These are phyloP conservation scores for Haematococcus lacustris DNA, from an alignment of 139 green algal genomes.

Conservation along the genomic window DNA sequence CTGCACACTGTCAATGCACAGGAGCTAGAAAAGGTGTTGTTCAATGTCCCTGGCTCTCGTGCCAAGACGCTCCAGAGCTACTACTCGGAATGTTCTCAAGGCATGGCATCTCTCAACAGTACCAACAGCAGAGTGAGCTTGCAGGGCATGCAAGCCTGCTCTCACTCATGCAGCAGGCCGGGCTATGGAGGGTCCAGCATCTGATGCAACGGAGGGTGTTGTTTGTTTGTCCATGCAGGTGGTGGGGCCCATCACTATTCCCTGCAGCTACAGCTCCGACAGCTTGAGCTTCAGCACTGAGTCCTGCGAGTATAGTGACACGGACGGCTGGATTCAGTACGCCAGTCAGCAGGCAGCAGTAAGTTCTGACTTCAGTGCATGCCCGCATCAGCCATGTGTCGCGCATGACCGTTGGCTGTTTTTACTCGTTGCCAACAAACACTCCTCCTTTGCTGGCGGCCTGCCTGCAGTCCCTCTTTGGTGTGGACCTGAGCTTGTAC, in stretches of 20 bases:
- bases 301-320: not conserved
- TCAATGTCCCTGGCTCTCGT: constrained; percentile 9
- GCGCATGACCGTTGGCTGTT: too few relatives aligned
- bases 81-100: constrained; percentile 26
- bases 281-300: not conserved
- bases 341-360: not conserved
- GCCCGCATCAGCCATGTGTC: too few relatives aligned
- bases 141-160: too few relatives aligned
- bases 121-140: constrained; percentile 18
- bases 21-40: constrained; percentile 19
- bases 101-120: constrained; percentile 16
- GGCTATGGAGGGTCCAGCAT: too few relatives aligned
- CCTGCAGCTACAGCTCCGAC: constrained; percentile 13
- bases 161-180: too few relatives aligned
- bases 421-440: too few relatives aligned
- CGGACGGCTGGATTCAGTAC: constrained; percentile 5
- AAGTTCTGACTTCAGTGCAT: not conserved
- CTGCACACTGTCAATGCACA: too few relatives aligned
- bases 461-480: constrained; percentile 1
- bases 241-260: constrained; percentile 14
- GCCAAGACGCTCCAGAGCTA: constrained; percentile 21
- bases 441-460: too few relatives aligned
- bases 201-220: too few relatives aligned
- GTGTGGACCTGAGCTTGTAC: constrained; percentile 6
- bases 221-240: constrained; percentile 6